Percentiles rank a stretch among this genome's conserved stretches.
These are phyloP conservation scores for Dalechampia spathulata DNA, from an alignment of 441 rosid genomes.

Conservation along the genomic window DNA sequence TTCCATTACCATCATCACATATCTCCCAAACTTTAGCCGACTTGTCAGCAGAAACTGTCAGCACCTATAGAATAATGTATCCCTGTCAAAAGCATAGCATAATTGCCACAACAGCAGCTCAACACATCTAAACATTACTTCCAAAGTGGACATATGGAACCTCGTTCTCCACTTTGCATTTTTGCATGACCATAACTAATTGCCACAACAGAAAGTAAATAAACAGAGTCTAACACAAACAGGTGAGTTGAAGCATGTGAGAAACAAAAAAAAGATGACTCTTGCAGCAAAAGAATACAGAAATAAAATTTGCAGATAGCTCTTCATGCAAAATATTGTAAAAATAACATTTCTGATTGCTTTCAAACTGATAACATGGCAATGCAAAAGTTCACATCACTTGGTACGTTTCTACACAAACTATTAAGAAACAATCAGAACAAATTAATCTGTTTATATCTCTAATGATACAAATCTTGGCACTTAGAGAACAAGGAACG, in stretches of 20 bases:
- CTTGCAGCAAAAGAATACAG: neutral
- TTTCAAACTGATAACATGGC: neutral
- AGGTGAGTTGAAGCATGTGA: neutral
- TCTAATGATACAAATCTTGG: neutral
- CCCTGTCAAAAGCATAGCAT: neutral
- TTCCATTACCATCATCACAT: constrained; percentile 59
- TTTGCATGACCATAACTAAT: too few relatives aligned
- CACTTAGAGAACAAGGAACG: neutral
- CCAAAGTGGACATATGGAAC: too few relatives aligned
- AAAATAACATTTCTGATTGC: neutral
- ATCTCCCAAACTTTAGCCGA: constrained; percentile 94
- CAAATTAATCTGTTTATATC: neutral
- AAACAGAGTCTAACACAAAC: neutral
- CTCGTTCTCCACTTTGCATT: too few relatives aligned
- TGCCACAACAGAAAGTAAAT: neutral
- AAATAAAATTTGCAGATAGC: neutral
- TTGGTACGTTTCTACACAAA: too few relatives aligned
- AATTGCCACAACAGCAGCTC: too few relatives aligned
- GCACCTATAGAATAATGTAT: constrained; percentile 39
- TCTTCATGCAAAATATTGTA: neutral
- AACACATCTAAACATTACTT: too few relatives aligned
- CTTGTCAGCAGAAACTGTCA: constrained; percentile 96
- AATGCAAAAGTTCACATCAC: too few relatives aligned
- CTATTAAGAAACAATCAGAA: too few relatives aligned
- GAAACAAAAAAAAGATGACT: neutral